A percentile compares a stretch with the other conserved stretches of the same genome.
These are phyloP conservation scores for Tricharina praecox DNA, from an alignment of 495 filamentous ascomycete genomes.

Conservation along the genomic window DNA sequence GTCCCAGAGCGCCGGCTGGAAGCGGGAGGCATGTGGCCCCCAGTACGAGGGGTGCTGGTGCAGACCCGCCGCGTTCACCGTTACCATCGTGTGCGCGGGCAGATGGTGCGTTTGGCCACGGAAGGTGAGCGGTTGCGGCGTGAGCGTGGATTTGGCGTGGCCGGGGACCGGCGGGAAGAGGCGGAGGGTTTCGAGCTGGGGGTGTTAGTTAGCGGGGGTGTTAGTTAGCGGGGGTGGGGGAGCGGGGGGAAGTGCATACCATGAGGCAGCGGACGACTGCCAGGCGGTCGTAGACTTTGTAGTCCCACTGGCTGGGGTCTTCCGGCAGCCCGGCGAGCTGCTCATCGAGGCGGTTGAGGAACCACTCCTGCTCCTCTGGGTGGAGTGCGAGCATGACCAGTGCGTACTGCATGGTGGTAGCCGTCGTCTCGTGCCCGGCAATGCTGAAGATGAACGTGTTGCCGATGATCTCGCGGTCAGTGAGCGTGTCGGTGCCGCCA, in stretches of 20 bases:
- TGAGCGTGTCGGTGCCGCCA: neutral
- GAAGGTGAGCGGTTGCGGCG: conserved; percentile 17
- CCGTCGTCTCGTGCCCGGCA: conserved; percentile 38
- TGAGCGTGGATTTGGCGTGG: conserved; percentile 27
- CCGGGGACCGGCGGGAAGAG: conserved; percentile 30
- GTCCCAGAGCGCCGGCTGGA: conserved; percentile 21
- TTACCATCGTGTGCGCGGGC: conserved; percentile 27
- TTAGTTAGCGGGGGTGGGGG: neutral
- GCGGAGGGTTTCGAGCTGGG: conserved; percentile 31
- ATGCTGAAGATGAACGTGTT: conserved; percentile 35
- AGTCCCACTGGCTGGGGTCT: conserved; percentile 28
- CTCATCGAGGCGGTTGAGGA: conserved; percentile 33
- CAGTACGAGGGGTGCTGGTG: conserved; percentile 34
- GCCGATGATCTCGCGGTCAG: conserved; percentile 30
- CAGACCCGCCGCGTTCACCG: conserved; percentile 27
- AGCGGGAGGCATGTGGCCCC: conserved; percentile 27
- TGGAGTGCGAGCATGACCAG: conserved; percentile 31
- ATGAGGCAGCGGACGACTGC: conserved; percentile 22
- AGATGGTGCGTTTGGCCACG: conserved; percentile 24
- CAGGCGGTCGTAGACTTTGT: conserved; percentile 13
- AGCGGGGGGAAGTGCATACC: conserved; percentile 21
- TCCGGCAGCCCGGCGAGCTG: conserved; percentile 21
- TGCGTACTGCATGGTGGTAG: conserved; percentile 29
- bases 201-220: neutral
- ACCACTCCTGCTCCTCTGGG: conserved; percentile 30